phyloP scores from a whole-genome alignment of 257 asterid genomes.

The Primulina huaijiensis region DNA sequence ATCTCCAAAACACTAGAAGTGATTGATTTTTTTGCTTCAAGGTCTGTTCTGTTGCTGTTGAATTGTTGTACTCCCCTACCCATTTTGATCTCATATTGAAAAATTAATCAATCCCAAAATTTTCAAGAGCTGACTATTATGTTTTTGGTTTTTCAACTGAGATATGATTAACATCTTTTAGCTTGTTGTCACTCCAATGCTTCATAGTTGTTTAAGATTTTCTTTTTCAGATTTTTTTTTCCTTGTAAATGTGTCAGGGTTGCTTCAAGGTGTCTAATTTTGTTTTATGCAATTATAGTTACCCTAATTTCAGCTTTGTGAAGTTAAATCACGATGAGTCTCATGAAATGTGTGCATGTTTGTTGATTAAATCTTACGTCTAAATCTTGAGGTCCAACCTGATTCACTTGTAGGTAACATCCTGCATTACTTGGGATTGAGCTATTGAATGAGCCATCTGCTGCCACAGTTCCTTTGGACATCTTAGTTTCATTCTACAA shows the following conservation, averaged over 20 bases:
- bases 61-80: not conserved
- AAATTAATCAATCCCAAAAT: not conserved
- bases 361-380: not conserved
- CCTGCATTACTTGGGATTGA: slow-evolving; percentile 79
- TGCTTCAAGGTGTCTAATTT: not conserved
- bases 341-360: not conserved
- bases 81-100: not conserved
- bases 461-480: slow-evolving; percentile 57
- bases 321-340: not conserved
- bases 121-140: not conserved
- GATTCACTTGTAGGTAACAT: slow-evolving; percentile 46
- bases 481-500: slow-evolving; percentile 57
- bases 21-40: slow-evolving; percentile 69
- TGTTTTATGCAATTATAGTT: not conserved
- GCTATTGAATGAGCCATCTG: slow-evolving; percentile 79
- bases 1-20: slow-evolving; percentile 52
- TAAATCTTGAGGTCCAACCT: not conserved
- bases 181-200: not conserved
- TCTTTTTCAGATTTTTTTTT: no score
- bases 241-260: not conserved
- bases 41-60: slow-evolving; percentile 35
- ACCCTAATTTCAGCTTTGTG: not conserved
- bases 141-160: no score
- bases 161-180: no score
- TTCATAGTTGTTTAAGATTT: not conserved